Base-by-base conservation (phyloP, 1,284 basidiomycete species). In the Cutaneotrichosporon sp. region DNA sequence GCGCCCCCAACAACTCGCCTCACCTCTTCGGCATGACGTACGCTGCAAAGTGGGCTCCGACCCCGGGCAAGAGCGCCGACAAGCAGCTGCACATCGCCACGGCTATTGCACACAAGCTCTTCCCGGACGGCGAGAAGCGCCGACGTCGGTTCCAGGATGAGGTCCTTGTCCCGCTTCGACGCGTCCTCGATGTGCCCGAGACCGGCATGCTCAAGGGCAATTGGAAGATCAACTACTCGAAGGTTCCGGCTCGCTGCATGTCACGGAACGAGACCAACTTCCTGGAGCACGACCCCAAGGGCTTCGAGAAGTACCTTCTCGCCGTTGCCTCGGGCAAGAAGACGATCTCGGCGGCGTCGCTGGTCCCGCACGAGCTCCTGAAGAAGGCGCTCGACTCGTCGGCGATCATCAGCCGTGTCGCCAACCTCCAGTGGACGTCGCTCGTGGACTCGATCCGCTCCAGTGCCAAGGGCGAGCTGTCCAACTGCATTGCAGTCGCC, bases 11-110 rank as follows among this genome's bases (percentile, higher is more conserved):
- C 20, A 38, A 61, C 14, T 71, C 63, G 43, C 67, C 72, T 0
- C 76, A 86, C 33, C 68, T 82, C 20, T 77, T 76, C 60, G 74
- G 80, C 29, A 76, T 89, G 31, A 84, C 83, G 2, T 83, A 87
- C 14, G 87, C 83, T 1, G 82, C 82, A 5, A 90, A 89, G 74
- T 89, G 87, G 87, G 87, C 87, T 0, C 88, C 88, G 0, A 83
- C 84, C 1, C 84, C 86, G 5, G 81, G 76, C 3, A 75, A 80
- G 4, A 81, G 84, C 2, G 87, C 88, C 63, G 88, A 89, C 71
- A 82, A 83, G 10, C 77, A 83, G 58, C 87, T 86, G 2, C 86
- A 87, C 69, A 84, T 90, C 62, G 75, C 85, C 2, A 85, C 87
- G 0, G 87, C 87, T 16, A 83, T 90, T 53, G 79, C 82, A 10